phyloP scores from a whole-genome alignment of 495 filamentous ascomycete genomes.

The Penicillium bialowiezense region DNA sequence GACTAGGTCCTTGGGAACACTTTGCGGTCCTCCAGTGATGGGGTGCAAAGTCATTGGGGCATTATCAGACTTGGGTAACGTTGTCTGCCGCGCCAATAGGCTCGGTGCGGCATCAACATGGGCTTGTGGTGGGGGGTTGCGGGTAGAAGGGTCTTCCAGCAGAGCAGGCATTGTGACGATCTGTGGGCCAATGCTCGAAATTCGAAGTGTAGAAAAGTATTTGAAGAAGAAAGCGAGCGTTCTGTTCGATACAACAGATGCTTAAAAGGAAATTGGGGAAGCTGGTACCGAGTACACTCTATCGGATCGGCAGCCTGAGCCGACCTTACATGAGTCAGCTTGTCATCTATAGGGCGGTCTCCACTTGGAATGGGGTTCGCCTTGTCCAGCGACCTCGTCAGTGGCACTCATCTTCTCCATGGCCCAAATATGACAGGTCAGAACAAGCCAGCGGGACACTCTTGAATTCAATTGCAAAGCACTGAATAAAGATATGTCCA shows the following conservation, averaged over 20 bases:
- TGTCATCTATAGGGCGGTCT: constrained; percentile 22
- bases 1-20: constrained; percentile 50
- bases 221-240: too few species aligned
- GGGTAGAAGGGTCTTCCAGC: constrained; percentile 72
- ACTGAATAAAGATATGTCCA: too few species aligned
- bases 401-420: too few species aligned
- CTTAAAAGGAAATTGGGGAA: not conserved
- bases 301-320: not conserved
- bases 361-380: constrained; percentile 3
- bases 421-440: too few species aligned
- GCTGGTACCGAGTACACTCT: too few species aligned
- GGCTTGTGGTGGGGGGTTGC: constrained; percentile 52
- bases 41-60: constrained; percentile 83
- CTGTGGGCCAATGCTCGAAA: not conserved
- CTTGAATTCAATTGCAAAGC: too few species aligned
- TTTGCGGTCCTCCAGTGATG: constrained; percentile 61
- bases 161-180: constrained; percentile 46
- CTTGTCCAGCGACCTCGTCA: too few species aligned
- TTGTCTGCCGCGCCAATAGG: constrained; percentile 72
- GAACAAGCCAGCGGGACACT: too few species aligned
- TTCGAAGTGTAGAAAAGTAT: too few species aligned
- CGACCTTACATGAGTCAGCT: constrained; percentile 14
- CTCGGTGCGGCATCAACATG: constrained; percentile 51
- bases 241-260: not conserved
- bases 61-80: constrained; percentile 66